These are phyloP conservation scores for Xylaria sp. DNA, from an alignment of 2,329 filamentous ascomycete species.

Conservation along the genomic window DNA sequence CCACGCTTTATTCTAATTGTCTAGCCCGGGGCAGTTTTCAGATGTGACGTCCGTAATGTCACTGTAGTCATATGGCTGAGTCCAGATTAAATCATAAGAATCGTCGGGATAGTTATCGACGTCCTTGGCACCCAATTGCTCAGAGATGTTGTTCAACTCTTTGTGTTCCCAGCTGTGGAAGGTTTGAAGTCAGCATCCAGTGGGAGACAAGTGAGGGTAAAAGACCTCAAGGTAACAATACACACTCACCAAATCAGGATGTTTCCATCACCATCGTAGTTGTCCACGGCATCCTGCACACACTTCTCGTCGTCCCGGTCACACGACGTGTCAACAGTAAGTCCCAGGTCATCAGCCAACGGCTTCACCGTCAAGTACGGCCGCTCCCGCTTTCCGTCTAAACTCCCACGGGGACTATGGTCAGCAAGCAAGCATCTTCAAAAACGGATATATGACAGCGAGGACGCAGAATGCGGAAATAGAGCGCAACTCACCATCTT, in stretches of 20 bases:
- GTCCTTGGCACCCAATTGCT: slow-evolving; percentile 62
- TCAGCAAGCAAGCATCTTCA: background rate
- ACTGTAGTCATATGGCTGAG: slow-evolving; percentile 62
- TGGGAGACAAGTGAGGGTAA: background rate
- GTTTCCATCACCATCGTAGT: slow-evolving; percentile 63
- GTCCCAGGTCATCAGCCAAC: slow-evolving; percentile 64
- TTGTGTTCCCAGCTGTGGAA: slow-evolving; percentile 67
- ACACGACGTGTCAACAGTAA: slow-evolving; percentile 66
- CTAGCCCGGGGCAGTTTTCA: slow-evolving; percentile 66
- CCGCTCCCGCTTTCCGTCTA: slow-evolving; percentile 63
- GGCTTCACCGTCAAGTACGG: slow-evolving; percentile 69
- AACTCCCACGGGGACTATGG: background rate
- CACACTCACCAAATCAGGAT: slow-evolving; percentile 64
- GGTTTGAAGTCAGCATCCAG: slow-evolving; percentile 12
- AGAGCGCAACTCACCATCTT: slow-evolving; percentile 53
- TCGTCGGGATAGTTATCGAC: slow-evolving; percentile 63
- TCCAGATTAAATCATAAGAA: slow-evolving; percentile 68
- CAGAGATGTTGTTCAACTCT: slow-evolving; percentile 60
- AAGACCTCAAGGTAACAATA: background rate
- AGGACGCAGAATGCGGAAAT: background rate
- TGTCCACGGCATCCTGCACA: slow-evolving; percentile 61
- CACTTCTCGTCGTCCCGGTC: slow-evolving; percentile 66
- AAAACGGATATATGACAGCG: no score
- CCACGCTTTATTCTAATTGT: slow-evolving; percentile 43
- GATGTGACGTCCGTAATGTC: slow-evolving; percentile 58